Evolutionary conservation across 2,329 filamentous ascomycete species (phyloP).

Genomic region (Fusarium dimerum): DNA sequence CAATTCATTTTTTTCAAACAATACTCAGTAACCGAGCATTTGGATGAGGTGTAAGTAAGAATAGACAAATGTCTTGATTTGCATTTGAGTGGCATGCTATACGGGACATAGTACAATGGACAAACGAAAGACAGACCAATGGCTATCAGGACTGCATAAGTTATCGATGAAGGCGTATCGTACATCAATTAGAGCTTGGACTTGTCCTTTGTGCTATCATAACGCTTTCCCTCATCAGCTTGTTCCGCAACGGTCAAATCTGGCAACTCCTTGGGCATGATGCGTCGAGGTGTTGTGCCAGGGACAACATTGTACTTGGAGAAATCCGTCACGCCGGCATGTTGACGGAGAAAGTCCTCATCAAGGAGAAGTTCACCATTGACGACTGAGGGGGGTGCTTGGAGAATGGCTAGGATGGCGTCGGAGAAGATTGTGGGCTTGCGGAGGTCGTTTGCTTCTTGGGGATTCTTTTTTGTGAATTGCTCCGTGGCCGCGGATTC

Average conservation of each 20-base stretch:
- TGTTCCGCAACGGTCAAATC: slow-evolving; percentile 74
- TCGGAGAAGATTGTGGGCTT: slow-evolving; percentile 77
- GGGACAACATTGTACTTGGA: slow-evolving; percentile 69
- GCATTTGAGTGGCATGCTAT: too few species aligned
- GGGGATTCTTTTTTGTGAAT: slow-evolving; percentile 45
- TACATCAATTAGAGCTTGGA: slow-evolving; percentile 40
- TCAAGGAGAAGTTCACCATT: slow-evolving; percentile 75
- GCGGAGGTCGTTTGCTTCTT: slow-evolving; percentile 59
- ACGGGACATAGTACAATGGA: too few species aligned
- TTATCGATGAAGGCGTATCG: too few species aligned
- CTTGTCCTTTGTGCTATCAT: slow-evolving; percentile 60
- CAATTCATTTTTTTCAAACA: slow-evolving; percentile 9
- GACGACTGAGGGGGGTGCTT: slow-evolving; percentile 57
- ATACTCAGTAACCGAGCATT: slow-evolving; percentile 19
- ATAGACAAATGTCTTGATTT: not conserved
- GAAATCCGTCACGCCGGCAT: slow-evolving; percentile 69
- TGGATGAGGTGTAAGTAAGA: not conserved
- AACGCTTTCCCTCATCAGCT: slow-evolving; percentile 72
- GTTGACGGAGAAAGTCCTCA: slow-evolving; percentile 74
- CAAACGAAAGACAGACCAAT: too few species aligned
- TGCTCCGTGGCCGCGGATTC: slow-evolving; percentile 72
- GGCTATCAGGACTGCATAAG: too few species aligned
- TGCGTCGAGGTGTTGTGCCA: slow-evolving; percentile 65
- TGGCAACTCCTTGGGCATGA: slow-evolving; percentile 74
- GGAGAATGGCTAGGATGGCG: slow-evolving; percentile 72